These are phyloP conservation scores for Macaranga tanarius DNA, from an alignment of 441 rosid species.

Conservation along the genomic window DNA sequence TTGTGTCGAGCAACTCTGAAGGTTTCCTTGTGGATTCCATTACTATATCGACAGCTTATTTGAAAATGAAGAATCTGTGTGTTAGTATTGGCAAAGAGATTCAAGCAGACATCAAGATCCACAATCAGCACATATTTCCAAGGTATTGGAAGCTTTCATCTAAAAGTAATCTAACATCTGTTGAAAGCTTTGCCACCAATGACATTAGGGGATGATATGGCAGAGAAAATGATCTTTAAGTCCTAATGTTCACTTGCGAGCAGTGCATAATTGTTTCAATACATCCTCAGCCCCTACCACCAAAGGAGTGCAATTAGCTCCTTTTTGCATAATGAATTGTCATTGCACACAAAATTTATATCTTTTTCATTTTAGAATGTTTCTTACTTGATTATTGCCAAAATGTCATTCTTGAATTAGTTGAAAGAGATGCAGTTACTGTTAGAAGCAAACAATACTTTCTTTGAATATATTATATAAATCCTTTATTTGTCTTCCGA, in stretches of 20 bases:
- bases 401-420: background rate
- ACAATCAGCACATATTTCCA: conserved; percentile 84
- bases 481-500: background rate
- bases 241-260: background rate
- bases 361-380: background rate
- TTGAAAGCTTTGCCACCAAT: background rate
- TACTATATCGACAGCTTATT: conserved; percentile 81
- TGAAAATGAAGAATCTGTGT: conserved; percentile 82
- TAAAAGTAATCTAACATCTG: background rate
- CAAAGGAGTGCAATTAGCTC: background rate
- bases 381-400: background rate
- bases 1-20: conserved; percentile 68
- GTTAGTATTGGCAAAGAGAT: conserved; percentile 63
- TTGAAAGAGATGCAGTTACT: background rate
- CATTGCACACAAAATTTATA: background rate
- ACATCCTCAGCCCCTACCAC: background rate
- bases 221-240: background rate
- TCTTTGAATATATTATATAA: background rate
- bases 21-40: conserved; percentile 71
- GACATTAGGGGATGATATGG: background rate
- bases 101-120: conserved; percentile 82
- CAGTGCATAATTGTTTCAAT: background rate
- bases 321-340: background rate
- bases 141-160: conserved; percentile 43
- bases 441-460: background rate